phyloP scores from a whole-genome alignment of 257 asterid genomes.

The Nicotiana attenuata region DNA sequence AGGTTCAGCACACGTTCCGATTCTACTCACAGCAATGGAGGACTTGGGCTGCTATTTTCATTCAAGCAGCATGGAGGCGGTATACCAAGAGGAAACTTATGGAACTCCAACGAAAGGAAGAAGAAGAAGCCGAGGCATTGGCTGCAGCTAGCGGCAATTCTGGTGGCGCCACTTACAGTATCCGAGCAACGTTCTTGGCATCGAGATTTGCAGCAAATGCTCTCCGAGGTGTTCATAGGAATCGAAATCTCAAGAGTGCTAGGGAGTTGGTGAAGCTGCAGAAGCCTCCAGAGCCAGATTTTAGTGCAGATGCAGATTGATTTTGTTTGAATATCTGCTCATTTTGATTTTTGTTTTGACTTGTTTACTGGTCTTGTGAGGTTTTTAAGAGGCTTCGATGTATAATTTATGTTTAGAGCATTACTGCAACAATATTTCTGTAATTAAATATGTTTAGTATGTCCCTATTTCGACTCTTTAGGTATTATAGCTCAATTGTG shows the following conservation, averaged over 20 bases:
- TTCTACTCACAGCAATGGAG: slow-evolving; percentile 99
- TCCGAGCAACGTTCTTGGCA: slow-evolving; percentile 83
- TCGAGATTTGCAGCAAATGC: slow-evolving; percentile 84
- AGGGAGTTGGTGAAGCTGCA: slow-evolving; percentile 74
- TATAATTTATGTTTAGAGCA: slow-evolving; percentile 19
- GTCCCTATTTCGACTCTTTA: background rate
- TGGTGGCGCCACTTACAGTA: slow-evolving; percentile 55
- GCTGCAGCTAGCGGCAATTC: slow-evolving; percentile 37
- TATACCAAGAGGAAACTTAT: slow-evolving; percentile 68
- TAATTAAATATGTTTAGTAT: slow-evolving; percentile 17
- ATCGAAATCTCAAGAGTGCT: slow-evolving; percentile 79
- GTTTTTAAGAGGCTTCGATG: slow-evolving; percentile 21
- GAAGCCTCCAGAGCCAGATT: slow-evolving; percentile 94
- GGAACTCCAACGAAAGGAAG: slow-evolving; percentile 69
- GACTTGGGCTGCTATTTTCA: slow-evolving; percentile 96
- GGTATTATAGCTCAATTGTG: background rate
- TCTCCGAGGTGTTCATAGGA: slow-evolving; percentile 79
- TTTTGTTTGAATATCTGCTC: slow-evolving; percentile 3
- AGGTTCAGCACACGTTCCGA: slow-evolving; percentile 98
- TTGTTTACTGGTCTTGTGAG: slow-evolving; percentile 13
- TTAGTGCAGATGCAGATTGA: slow-evolving; percentile 81
- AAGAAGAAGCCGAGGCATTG: slow-evolving; percentile 42
- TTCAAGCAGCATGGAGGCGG: slow-evolving; percentile 97
- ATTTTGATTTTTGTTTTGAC: slow-evolving; percentile 7
- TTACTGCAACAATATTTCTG: slow-evolving; percentile 5